Percentiles rank a stretch among this genome's conserved stretches.
Conservation (phyloP, 2,329 filamentous ascomycete species). For the Nakataea oryzae region DNA sequence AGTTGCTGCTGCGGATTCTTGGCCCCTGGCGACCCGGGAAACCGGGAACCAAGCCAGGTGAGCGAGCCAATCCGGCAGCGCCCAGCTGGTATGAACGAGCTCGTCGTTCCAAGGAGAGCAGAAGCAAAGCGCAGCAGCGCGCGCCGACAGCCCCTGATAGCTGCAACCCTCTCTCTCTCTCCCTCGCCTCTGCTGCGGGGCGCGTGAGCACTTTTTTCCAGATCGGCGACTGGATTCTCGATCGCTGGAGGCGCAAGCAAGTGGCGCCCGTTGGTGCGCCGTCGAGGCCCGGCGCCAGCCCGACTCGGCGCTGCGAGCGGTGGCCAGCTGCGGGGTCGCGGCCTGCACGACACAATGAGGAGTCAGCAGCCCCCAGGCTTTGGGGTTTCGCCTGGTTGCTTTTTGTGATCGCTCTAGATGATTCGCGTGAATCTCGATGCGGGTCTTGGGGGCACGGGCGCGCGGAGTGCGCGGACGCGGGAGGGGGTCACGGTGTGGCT, state of each 20-base stretch:
- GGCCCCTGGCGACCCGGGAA: no score
- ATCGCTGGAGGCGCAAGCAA: background rate
- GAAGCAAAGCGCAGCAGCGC: background rate
- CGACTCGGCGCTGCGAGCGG: no score
- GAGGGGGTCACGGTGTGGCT: background rate
- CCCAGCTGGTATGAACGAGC: background rate
- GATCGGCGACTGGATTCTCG: background rate
- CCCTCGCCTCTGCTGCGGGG: background rate
- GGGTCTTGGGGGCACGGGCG: background rate
- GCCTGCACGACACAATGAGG: no score
- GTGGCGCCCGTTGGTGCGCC: background rate
- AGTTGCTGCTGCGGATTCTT: no score
- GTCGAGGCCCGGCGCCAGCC: background rate
- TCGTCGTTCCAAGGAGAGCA: background rate
- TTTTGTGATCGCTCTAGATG: background rate
- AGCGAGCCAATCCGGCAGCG: background rate
- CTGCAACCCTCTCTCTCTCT: no score
- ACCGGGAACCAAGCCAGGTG: background rate
- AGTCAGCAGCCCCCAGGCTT: no score
- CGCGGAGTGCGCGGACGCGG: no score
- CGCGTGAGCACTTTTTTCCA: background rate
- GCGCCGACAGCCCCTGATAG: background rate
- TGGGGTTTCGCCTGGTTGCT: no score
- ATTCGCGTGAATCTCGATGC: background rate
- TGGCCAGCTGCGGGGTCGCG: no score